Evolutionary conservation across 1,284 basidiomycete species (phyloP).

Genomic region (Inonotus obliquus): DNA sequence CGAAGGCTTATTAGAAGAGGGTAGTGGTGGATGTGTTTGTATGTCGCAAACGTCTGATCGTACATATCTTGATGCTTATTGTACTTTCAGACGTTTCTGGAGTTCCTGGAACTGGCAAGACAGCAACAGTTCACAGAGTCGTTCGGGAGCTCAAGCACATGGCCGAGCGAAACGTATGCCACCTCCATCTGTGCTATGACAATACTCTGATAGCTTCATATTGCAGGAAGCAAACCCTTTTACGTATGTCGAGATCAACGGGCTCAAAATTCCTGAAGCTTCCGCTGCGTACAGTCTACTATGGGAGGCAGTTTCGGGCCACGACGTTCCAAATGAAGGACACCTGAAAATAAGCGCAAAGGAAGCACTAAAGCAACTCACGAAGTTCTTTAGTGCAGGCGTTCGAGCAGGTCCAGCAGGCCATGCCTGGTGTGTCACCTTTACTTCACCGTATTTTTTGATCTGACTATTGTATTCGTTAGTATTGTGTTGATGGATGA

Average conservation of each 20-base stretch:
- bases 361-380: conserved; percentile 65
- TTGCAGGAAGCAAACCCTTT: conserved; percentile 85
- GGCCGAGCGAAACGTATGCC: conserved; percentile 70
- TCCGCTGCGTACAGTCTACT: conserved; percentile 83
- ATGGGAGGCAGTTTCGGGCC: conserved; percentile 85
- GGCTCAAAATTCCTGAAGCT: conserved; percentile 88
- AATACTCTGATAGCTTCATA: background rate
- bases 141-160: conserved; percentile 84
- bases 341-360: conserved; percentile 64
- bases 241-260: conserved; percentile 98
- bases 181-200: background rate
- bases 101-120: conserved; percentile 97
- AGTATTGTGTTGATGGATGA: conserved; percentile 98
- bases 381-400: conserved; percentile 54
- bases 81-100: conserved; percentile 80
- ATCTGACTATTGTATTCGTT: background rate
- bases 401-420: conserved; percentile 55
- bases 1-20: conserved; percentile 85
- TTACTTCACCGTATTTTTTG: background rate
- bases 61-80: background rate
- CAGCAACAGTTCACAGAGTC: conserved; percentile 93
- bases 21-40: conserved; percentile 95
- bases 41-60: conserved; percentile 32
- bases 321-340: conserved; percentile 56
- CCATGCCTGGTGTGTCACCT: conserved; percentile 57